phyloP scores from a whole-genome alignment of 345 rosid genomes.

The Arabidopsis suecica region DNA sequence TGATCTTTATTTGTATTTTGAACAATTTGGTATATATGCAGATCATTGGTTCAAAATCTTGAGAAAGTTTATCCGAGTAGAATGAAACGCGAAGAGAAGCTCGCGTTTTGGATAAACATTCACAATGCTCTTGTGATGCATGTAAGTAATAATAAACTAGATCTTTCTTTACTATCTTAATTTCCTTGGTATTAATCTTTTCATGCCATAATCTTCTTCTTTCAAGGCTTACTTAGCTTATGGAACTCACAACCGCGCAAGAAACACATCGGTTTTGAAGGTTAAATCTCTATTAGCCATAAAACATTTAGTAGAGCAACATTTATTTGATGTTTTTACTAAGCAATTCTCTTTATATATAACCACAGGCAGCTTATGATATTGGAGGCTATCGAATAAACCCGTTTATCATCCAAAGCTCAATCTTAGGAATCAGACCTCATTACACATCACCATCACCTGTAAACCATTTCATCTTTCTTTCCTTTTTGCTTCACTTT shows the following conservation, averaged over 20 bases:
- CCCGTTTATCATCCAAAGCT: conserved; percentile 67
- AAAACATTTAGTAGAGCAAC: neutral
- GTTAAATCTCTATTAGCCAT: conserved; percentile 35
- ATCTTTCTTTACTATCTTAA: neutral
- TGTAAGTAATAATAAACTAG: conserved; percentile 48
- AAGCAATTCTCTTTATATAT: neutral
- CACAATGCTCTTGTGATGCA: conserved; percentile 93
- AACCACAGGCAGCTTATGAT: conserved; percentile 74
- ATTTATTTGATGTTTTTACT: neutral
- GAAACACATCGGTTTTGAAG: conserved; percentile 63
- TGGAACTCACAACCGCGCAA: conserved; percentile 59
- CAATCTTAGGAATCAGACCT: conserved; percentile 75
- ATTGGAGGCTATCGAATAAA: conserved; percentile 72
- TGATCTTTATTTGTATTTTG: conserved; percentile 9
- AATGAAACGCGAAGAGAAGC: conserved; percentile 92
- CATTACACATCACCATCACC: conserved; percentile 58
- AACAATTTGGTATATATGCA: conserved; percentile 38
- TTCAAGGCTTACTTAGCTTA: conserved; percentile 86
- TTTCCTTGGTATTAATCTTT: neutral
- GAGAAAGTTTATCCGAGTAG: conserved; percentile 76
- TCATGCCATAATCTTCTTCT: conserved; percentile 28
- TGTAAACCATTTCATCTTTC: conserved; percentile 46
- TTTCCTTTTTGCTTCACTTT: neutral
- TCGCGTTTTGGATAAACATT: conserved; percentile 92
- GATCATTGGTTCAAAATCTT: conserved; percentile 72